Base-by-base conservation (phyloP, 345 rosid genomes). In the Eucalyptus cloeziana region DNA sequence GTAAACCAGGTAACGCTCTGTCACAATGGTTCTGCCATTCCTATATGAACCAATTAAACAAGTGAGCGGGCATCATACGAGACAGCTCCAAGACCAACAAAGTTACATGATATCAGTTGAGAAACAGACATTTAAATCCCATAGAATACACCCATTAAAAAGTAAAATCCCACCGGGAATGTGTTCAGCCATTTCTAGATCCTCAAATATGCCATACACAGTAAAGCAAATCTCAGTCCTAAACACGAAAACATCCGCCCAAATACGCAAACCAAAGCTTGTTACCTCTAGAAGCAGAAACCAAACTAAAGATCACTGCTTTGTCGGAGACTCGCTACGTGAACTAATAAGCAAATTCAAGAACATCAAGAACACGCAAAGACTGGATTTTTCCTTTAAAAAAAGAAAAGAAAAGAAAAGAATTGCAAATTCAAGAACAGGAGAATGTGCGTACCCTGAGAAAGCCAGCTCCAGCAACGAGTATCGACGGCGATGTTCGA, bases 11-110 rank as follows among this genome's bases (percentile, higher is more conserved):
- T 88, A 21, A 76, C 8, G 87, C 92, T 85, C 89, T 87, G 94
- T 97, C 97, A 97, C 97, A 96, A 95, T n/a, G 97, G 95, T 88
- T 95, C 94, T 80, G 98, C 98, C 95, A 96, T 44, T 92, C 98
- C 98, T 95, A 96, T 93, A 71, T 86, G 93, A 94, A 81, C 89
- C 88, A 88, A 92, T 89, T 93, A 86, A 93, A 89, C 67, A 90
- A 87, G 90, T 19, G 14, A 87, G 92, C 91, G 45, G 91, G 50
- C 62, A 86, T 21, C 87, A 86, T 58, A 88, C 13, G 43, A 87
- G 49, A 60, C 27, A 8, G 40, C 19, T 52, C n/a, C 21, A 31
- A 45, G 27, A 58, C 10, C 24, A 54, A 47, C 49, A 50, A 15
- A 25, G 4, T 24, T 13, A 21, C 83, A 19, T 3, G 47, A 76